Conservation (phyloP, 2,329 filamentous ascomycete genomes). For the Exophiala calicioides region DNA sequence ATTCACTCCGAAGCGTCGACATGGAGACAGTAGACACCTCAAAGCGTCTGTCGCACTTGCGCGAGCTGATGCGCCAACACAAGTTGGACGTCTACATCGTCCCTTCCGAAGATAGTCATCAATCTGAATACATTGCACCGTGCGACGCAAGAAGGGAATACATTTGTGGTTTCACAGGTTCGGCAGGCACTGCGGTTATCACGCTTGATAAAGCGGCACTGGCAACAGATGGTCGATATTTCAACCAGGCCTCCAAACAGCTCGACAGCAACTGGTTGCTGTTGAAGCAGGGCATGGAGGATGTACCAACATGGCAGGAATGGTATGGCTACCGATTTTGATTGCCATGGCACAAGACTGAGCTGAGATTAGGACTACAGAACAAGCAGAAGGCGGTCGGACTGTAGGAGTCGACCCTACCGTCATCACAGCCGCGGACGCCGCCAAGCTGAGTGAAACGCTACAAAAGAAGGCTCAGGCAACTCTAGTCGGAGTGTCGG, state of each 20-base stretch:
- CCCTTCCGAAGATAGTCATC: slow-evolving; percentile 94
- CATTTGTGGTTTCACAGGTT: slow-evolving; percentile 92
- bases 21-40: slow-evolving; percentile 83
- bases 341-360: slow-evolving; percentile 11
- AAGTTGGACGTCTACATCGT: slow-evolving; percentile 92
- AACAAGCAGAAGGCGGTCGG: slow-evolving; percentile 84
- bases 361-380: slow-evolving; percentile 58
- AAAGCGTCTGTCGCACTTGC: slow-evolving; percentile 71
- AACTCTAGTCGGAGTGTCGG: slow-evolving; percentile 70
- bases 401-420: slow-evolving; percentile 87
- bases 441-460: slow-evolving; percentile 76
- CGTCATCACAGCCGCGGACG: slow-evolving; percentile 74
- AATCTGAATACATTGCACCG: slow-evolving; percentile 96
- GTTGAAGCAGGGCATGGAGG: slow-evolving; percentile 88
- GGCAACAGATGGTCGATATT: slow-evolving; percentile 94
- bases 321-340: slow-evolving; percentile 59
- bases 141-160: slow-evolving; percentile 90
- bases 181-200: slow-evolving; percentile 87
- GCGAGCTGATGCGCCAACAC: slow-evolving; percentile 82
- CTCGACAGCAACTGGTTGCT: slow-evolving; percentile 89
- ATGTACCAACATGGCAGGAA: slow-evolving; percentile 96
- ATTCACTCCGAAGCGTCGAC: slow-evolving; percentile 45
- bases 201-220: slow-evolving; percentile 83
- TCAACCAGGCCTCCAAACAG: slow-evolving; percentile 91
- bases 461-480: slow-evolving; percentile 83